A percentile compares a stretch with the other conserved stretches of the same genome.
These are phyloP conservation scores for Mallotus japonicus DNA, from an alignment of 441 rosid genomes.

Conservation along the genomic window DNA sequence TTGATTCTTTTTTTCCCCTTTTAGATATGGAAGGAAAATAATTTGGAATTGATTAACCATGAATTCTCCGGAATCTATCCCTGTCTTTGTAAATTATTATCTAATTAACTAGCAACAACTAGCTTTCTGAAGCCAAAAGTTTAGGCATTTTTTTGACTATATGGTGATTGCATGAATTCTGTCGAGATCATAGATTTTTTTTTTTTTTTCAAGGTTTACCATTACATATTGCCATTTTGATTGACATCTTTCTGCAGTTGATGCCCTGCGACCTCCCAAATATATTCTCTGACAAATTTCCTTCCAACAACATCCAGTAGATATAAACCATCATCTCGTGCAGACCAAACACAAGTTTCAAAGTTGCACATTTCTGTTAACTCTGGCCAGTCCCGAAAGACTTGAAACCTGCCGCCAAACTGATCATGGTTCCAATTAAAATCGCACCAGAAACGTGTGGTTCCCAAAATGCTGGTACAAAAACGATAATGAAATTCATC, in stretches of 20 bases:
- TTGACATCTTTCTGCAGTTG: neutral
- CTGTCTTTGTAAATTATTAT: no score
- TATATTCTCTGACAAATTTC: neutral
- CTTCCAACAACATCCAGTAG: neutral
- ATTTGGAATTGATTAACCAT: no score
- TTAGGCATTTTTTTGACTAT: no score
- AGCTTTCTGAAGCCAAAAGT: no score
- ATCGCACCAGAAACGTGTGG: conserved; percentile 6
- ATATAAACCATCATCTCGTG: neutral
- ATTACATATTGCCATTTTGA: neutral
- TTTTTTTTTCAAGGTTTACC: no score
- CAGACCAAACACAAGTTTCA: neutral
- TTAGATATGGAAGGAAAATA: no score
- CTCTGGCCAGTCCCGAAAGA: neutral
- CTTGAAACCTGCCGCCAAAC: neutral
- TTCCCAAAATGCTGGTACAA: neutral
- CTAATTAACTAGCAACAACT: no score
- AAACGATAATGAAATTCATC: neutral
- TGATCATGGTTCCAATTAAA: neutral
- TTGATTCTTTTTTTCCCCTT: no score
- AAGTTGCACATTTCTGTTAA: neutral
- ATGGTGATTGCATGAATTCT: no score
- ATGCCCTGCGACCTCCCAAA: neutral
- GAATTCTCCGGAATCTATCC: no score
- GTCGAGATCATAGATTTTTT: no score